phyloP scores from a whole-genome alignment of 352 stramenopile species.

The Peronospora destructor region DNA sequence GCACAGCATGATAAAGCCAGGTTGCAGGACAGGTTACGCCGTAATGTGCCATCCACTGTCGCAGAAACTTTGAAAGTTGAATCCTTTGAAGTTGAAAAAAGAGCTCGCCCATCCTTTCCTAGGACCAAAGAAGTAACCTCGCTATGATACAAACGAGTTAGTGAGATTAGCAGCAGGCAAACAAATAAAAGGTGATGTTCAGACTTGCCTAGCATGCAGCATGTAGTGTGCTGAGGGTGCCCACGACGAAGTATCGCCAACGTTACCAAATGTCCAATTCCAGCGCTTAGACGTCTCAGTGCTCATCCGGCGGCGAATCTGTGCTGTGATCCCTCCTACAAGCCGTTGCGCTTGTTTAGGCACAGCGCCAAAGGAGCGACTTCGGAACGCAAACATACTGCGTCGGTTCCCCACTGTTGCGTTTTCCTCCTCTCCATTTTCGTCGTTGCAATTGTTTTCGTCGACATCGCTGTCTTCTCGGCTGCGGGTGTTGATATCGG shows the following conservation, averaged over 20 bases:
- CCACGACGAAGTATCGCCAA: slow-evolving; percentile 49
- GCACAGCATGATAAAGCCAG: slow-evolving; percentile 72
- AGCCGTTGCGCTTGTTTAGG: slow-evolving; percentile 69
- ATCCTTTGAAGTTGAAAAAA: slow-evolving; percentile 71
- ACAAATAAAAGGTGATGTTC: background rate
- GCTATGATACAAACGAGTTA: slow-evolving; percentile 19
- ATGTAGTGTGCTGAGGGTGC: slow-evolving; percentile 56
- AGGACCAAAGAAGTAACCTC: slow-evolving; percentile 68
- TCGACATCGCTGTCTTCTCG: slow-evolving; percentile 15
- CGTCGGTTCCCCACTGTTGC: slow-evolving; percentile 22
- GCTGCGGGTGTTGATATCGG: slow-evolving; percentile 15
- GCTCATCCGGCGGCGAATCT: slow-evolving; percentile 70
- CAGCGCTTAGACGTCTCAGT: slow-evolving; percentile 53
- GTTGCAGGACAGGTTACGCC: slow-evolving; percentile 68
- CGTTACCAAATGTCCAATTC: slow-evolving; percentile 62
- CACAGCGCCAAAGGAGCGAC: slow-evolving; percentile 44
- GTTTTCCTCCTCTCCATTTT: slow-evolving; percentile 27
- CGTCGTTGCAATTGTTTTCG: slow-evolving; percentile 18
- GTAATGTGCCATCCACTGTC: slow-evolving; percentile 53
- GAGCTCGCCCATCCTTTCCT: slow-evolving; percentile 46
- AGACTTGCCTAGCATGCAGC: slow-evolving; percentile 58
- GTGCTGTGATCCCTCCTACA: slow-evolving; percentile 68
- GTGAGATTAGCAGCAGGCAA: background rate
- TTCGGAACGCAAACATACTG: slow-evolving; percentile 72
- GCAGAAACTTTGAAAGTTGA: slow-evolving; percentile 74